phyloP scores from a whole-genome alignment of 2,329 filamentous ascomycete species.

The Penicillium sp. region DNA sequence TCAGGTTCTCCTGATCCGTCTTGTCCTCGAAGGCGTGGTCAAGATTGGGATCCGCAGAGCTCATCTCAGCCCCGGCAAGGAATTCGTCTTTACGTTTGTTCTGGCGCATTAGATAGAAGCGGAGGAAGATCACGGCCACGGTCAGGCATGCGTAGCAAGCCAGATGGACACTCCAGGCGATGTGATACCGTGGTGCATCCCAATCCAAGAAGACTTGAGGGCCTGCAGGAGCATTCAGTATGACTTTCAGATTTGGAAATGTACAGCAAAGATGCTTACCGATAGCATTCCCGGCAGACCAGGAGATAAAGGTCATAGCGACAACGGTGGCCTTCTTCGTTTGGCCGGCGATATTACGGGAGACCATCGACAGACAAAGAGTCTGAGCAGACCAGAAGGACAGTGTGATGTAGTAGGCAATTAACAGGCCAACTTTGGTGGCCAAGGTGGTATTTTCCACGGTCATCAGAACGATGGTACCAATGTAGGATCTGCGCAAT shows the following conservation, averaged over 20 bases:
- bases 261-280: conserved; percentile 28
- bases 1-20: conserved; percentile 56
- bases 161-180: conserved; percentile 63
- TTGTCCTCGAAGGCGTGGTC: conserved; percentile 57
- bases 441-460: conserved; percentile 33
- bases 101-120: conserved; percentile 53
- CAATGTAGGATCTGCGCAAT: conserved; percentile 55
- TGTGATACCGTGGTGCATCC: conserved; percentile 61
- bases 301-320: conserved; percentile 64
- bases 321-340: conserved; percentile 65
- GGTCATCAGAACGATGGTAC: conserved; percentile 67
- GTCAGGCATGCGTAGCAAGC: conserved; percentile 61
- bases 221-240: conserved; percentile 31
- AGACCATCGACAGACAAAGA: conserved; percentile 60
- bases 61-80: conserved; percentile 37
- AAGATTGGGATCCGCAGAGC: conserved; percentile 38
- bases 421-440: conserved; percentile 54
- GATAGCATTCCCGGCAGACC: conserved; percentile 63
- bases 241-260: background rate
- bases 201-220: conserved; percentile 59
- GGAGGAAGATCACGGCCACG: conserved; percentile 51
- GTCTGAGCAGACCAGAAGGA: conserved; percentile 61
- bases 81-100: conserved; percentile 55
- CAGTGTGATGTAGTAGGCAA: conserved; percentile 69
- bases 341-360: conserved; percentile 64